phyloP scores from a whole-genome alignment of 495 filamentous ascomycete genomes.

The Xylaria telfairii region DNA sequence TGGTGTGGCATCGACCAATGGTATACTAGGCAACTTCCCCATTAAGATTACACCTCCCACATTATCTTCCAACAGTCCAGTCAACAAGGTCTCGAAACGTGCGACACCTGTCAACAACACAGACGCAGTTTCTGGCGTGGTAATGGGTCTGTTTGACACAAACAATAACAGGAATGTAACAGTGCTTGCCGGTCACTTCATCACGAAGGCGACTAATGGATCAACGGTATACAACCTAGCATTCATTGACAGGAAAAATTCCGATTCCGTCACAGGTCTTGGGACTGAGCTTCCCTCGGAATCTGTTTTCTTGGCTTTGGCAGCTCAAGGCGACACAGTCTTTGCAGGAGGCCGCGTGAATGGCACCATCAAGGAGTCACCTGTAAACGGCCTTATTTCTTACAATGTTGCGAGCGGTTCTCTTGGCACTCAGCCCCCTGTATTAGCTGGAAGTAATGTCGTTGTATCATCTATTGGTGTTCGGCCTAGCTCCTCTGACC shows the following conservation, averaged over 20 bases:
- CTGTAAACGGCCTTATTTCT: conserved; percentile 74
- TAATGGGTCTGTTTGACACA: conserved; percentile 78
- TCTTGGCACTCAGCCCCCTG: conserved; percentile 71
- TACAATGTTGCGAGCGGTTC: conserved; percentile 73
- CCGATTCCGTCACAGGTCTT: conserved; percentile 72
- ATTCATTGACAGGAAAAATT: conserved; percentile 66
- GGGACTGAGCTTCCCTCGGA: conserved; percentile 67
- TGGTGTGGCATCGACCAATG: conserved; percentile 70
- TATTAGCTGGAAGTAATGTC: conserved; percentile 69
- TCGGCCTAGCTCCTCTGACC: conserved; percentile 68
- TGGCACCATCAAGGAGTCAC: conserved; percentile 67
- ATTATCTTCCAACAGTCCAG: conserved; percentile 33
- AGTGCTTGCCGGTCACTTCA: conserved; percentile 88
- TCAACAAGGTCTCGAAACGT: conserved; percentile 58
- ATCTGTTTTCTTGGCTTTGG: conserved; percentile 77
- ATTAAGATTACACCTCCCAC: conserved; percentile 59
- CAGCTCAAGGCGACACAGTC: conserved; percentile 68
- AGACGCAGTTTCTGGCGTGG: conserved; percentile 61
- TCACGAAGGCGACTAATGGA: conserved; percentile 70
- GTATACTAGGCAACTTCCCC: conserved; percentile 64
- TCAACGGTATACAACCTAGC: conserved; percentile 77
- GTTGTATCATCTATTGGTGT: conserved; percentile 76
- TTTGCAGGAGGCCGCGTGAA: conserved; percentile 83
- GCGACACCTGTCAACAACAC: conserved; percentile 56
- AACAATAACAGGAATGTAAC: conserved; percentile 76